Base-by-base conservation (phyloP, 2,329 filamentous ascomycete genomes). In the Pseudogymnoascus sp. region DNA sequence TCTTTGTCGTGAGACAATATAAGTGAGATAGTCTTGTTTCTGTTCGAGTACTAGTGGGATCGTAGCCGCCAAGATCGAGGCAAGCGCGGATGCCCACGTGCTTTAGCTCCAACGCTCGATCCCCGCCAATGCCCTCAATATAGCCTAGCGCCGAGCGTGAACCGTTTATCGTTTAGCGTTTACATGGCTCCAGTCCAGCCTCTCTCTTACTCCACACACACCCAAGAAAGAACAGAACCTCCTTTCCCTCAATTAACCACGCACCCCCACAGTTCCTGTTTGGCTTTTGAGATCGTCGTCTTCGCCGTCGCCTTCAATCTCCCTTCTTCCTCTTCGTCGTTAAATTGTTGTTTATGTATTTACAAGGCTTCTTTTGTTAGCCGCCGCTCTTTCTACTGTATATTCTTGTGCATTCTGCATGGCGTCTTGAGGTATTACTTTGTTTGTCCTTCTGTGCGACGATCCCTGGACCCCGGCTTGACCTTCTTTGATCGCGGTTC, bases 281-380 rank as follows among this genome's bases (percentile, higher is more conserved):
- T 54, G 48, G n/a, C 48, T 54, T 16, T 54, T 34, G 51, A 57
- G 28, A 57, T 57, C 28, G 51, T 57, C 51, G 28, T 36, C 51
- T 21, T 57, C 16, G 28, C 21, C 28, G 51, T 36, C 51, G 51
- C 16, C 51, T 57, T 57, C 51, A 57, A 57, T 34, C 51, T 21
- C 51, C 51, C 51, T 57, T 57, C n/a, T 57, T 57, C 51, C 51
- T 57, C 28, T 34, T 57, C 21, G 28, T 36, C 51, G 28, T 57
- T 57, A 23, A 57, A 34, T 34, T 57, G 51, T 57, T 57, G 51
- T 57, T 57, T 57, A 57, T 57, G 51, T 36, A 57, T 57, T 57
- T 14, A 57, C 51, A 57, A 19, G 51, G 28, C 16, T 57, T 36
- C 11, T 57, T 57, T 19, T 57, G 28, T 57, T 57, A 34, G 36